These are phyloP conservation scores for Populus ilicifolia DNA, from an alignment of 345 rosid genomes.

Conservation along the genomic window DNA sequence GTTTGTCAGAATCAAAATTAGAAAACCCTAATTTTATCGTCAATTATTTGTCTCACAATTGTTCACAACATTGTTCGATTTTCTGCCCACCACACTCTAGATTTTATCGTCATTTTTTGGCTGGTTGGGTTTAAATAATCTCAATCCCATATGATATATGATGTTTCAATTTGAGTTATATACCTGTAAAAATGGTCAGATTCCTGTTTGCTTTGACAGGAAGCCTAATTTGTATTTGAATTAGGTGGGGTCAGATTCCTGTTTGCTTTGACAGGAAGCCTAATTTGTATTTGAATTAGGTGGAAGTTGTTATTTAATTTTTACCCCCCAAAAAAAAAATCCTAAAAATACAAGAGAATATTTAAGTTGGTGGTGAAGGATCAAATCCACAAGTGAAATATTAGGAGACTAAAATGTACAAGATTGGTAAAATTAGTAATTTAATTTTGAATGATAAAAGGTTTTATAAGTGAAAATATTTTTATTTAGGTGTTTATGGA, in stretches of 20 bases:
- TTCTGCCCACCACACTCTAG: not conserved
- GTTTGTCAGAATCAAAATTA: no score
- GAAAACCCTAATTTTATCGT: no score
- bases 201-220: not conserved
- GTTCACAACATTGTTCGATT: slow-evolving; percentile 1
- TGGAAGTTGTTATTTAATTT: not conserved
- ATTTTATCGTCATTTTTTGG: not conserved
- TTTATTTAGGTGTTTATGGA: no score
- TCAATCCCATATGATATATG: not conserved
- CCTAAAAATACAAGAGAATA: no score
- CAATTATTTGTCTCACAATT: slow-evolving; percentile 8
- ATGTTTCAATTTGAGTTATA: not conserved
- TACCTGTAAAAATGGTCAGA: slow-evolving; percentile 1
- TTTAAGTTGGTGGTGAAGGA: no score
- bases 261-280: not conserved
- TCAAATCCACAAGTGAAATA: no score
- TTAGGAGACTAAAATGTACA: no score
- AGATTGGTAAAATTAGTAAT: no score
- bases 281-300: not conserved
- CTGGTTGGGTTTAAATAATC: slow-evolving; percentile 21
- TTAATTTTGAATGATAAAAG: no score
- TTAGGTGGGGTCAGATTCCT: no score
- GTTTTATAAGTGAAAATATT: no score
- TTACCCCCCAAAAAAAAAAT: no score
- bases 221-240: not conserved